Base-by-base conservation (phyloP, 2,329 filamentous ascomycete species). In the Chaetomiaceae sp. region DNA sequence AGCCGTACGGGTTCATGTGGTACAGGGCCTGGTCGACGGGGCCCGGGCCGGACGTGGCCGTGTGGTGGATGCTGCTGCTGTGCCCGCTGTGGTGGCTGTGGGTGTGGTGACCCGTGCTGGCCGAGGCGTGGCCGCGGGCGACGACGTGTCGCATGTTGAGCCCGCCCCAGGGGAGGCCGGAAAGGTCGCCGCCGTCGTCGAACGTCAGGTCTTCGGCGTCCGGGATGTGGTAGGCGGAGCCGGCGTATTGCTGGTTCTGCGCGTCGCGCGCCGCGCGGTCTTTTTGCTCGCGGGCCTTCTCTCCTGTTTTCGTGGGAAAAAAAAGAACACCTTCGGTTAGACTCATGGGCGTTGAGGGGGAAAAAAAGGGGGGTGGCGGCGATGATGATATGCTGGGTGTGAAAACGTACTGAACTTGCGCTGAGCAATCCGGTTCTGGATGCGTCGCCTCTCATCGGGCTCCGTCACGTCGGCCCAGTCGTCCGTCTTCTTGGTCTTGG, bases 361-460 rank as follows among this genome's bases (percentile, higher is more conserved):
- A 16, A 6, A 11, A 0, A 10, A n/a, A 21, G 5, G 9, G 43
- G n/a, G 36, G 23, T 41, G 33, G 23, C 21, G 14, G 1, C 11
- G 36, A 13, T 38, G 27, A 29, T 16, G 20, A 5, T 14, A 18
- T 34, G 29, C n/a, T 38, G 8, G 11, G 9, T 9, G 29, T 13
- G 3, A 4, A 72, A 4, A 72, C 84, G 64, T 77, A 90, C 87
- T 78, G 61, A 89, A 90, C 62, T 89, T 89, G 60, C 86, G 77
- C 64, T 90, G 87, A 2, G 86, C 86, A 56, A 89, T 79, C 49
- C 85, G 80, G 66, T 90, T 90, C 66, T 90, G 87, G 46, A 90
- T 86, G 55, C 85, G 83, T 57, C 87, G 76, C 64, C 87, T 77
- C 70, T 89, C 84, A 55, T 83, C 82, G 0, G 85, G 84, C 61